Evolutionary conservation across 345 rosid genomes (phyloP).

Genomic region (Bruguiera gymnorhiza): DNA sequence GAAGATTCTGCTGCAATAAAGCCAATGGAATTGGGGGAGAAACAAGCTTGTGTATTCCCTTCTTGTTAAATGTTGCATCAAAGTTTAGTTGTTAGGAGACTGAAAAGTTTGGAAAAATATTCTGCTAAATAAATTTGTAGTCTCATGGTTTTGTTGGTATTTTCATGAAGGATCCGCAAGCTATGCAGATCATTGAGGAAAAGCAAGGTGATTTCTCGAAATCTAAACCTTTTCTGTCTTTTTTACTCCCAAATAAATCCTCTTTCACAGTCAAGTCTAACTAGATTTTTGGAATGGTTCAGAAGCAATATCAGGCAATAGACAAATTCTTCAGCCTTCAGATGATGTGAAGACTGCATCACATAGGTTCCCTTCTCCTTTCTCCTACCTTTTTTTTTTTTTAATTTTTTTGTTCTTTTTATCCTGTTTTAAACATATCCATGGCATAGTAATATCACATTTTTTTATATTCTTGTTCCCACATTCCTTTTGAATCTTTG

Average conservation of each 20-base stretch:
- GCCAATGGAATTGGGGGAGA: too few relatives aligned
- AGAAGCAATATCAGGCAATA: conserved; percentile 19
- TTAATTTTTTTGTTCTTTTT: not conserved
- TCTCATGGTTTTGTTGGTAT: not conserved
- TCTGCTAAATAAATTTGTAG: not conserved
- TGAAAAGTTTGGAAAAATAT: not conserved
- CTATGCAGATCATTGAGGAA: not conserved
- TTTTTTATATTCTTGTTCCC: not conserved
- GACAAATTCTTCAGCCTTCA: conserved; percentile 20
- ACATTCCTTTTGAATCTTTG: not conserved
- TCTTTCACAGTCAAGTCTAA: not conserved
- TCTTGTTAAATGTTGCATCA: too few relatives aligned
- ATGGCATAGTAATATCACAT: too few relatives aligned
- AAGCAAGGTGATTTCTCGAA: conserved; percentile 15
- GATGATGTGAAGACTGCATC: conserved; percentile 17
- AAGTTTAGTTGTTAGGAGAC: not conserved
- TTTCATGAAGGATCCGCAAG: conserved; percentile 17
- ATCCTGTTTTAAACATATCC: not conserved
- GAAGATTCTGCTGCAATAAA: too few relatives aligned
- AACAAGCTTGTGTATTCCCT: too few relatives aligned
- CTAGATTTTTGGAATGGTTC: conserved; percentile 21
- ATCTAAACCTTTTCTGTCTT: not conserved
- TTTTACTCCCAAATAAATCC: not conserved
- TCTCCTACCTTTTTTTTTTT: not conserved
- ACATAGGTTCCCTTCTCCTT: conserved; percentile 20